Evolutionary conservation across 1,284 basidiomycete genomes (phyloP).

Genomic region (Boletus austroedulis): DNA sequence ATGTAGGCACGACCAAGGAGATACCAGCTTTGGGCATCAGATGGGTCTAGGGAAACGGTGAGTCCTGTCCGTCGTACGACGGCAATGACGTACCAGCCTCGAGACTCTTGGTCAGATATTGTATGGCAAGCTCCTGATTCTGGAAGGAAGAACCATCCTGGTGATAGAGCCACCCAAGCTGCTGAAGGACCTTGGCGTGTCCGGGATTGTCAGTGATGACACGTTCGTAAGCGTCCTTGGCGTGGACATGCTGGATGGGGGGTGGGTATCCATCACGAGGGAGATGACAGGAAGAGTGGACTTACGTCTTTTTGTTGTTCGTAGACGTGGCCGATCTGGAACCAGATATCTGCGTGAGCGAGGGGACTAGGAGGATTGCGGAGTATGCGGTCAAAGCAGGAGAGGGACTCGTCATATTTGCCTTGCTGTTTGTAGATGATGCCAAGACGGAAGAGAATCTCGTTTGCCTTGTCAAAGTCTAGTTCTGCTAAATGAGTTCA

Average conservation of each 20-base stretch:
- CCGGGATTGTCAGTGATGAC: conserved; percentile 91
- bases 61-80: background rate
- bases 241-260: conserved; percentile 69
- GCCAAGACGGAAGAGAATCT: conserved; percentile 96
- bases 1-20: conserved; percentile 97
- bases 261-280: conserved; percentile 2
- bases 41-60: conserved; percentile 60
- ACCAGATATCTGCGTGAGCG: conserved; percentile 98
- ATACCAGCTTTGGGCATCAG: conserved; percentile 98
- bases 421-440: conserved; percentile 99
- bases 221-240: conserved; percentile 96
- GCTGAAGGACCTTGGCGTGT: conserved; percentile 97
- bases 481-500: conserved; percentile 43
- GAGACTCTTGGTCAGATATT: conserved; percentile 91
- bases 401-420: conserved; percentile 83
- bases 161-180: conserved; percentile 97
- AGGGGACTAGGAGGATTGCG: conserved; percentile 93
- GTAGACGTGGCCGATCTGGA: conserved; percentile 99
- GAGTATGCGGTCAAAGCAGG: conserved; percentile 95
- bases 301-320: conserved; percentile 94
- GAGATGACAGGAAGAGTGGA: background rate
- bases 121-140: conserved; percentile 92
- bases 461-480: conserved; percentile 99
- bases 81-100: conserved; percentile 70
- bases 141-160: conserved; percentile 93